phyloP scores from a whole-genome alignment of 495 filamentous ascomycete species.

The Xylaria cubensis region DNA sequence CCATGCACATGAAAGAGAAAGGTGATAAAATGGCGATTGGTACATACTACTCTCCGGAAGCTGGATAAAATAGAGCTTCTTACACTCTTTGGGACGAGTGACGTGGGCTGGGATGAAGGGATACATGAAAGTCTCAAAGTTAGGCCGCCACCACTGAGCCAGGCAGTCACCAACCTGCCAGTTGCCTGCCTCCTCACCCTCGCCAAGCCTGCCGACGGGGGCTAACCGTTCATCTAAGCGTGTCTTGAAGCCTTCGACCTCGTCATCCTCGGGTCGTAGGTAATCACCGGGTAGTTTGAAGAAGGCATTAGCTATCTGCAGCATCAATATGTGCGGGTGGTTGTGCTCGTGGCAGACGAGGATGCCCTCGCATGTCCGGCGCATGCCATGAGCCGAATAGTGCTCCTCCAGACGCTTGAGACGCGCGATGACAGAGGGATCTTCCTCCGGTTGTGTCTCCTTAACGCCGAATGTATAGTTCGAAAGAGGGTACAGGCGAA shows the following conservation, averaged over 20 bases:
- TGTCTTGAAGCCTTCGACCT: constrained; percentile 90
- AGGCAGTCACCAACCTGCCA: constrained; percentile 95
- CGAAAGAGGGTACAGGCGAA: constrained; percentile 92
- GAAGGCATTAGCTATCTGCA: constrained; percentile 98
- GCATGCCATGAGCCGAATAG: constrained; percentile 91
- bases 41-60: constrained; percentile 86
- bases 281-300: constrained; percentile 99
- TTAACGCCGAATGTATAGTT: constrained; percentile 99
- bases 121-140: constrained; percentile 99
- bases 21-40: not conserved
- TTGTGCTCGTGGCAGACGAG: constrained; percentile 98
- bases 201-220: constrained; percentile 85
- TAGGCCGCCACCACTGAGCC: constrained; percentile 98
- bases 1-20: not conserved
- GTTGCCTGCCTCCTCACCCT: constrained; percentile 84
- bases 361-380: constrained; percentile 93
- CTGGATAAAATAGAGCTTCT: constrained; percentile 98
- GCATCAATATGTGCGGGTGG: constrained; percentile 96
- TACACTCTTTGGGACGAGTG: constrained; percentile 97
- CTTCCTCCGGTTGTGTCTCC: constrained; percentile 96
- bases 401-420: constrained; percentile 93
- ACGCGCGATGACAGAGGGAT: constrained; percentile 90
- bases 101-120: constrained; percentile 95
- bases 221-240: constrained; percentile 92
- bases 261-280: constrained; percentile 85